phyloP scores from a whole-genome alignment of 2,329 filamentous ascomycete species.

The Diplodia seriata region DNA sequence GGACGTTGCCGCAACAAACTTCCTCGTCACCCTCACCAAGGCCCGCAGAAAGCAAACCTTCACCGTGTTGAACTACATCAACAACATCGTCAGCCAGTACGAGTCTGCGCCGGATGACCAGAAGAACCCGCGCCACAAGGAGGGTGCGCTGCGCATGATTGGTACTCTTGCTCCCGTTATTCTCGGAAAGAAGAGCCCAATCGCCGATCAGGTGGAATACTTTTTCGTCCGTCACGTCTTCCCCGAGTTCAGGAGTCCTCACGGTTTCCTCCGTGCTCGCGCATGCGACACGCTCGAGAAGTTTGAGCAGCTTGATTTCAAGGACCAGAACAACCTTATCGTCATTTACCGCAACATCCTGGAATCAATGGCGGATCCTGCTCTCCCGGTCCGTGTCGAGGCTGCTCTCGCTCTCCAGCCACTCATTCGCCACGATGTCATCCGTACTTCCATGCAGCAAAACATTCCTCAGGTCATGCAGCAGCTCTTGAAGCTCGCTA shows the following conservation, averaged over 20 bases:
- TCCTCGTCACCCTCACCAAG: conserved; percentile 93
- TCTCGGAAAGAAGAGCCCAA: conserved; percentile 96
- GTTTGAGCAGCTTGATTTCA: conserved; percentile 96
- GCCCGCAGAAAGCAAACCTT: conserved; percentile 94
- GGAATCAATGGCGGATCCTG: conserved; percentile 94
- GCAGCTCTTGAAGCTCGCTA: conserved; percentile 93
- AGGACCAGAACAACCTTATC: conserved; percentile 93
- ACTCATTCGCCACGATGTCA: conserved; percentile 92
- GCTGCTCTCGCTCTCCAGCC: conserved; percentile 93
- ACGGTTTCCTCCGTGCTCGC: conserved; percentile 90
- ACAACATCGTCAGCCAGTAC: conserved; percentile 91
- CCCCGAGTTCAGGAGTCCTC: conserved; percentile 91
- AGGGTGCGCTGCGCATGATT: conserved; percentile 96
- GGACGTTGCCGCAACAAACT: conserved; percentile 95
- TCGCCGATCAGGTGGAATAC: conserved; percentile 96
- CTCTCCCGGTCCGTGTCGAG: conserved; percentile 90
- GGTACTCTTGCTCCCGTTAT: conserved; percentile 93
- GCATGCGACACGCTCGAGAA: conserved; percentile 98
- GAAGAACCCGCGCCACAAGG: conserved; percentile 95
- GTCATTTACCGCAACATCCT: conserved; percentile 96
- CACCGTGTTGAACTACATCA: conserved; percentile 92
- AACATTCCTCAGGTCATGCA: conserved; percentile 99
- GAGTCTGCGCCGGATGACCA: conserved; percentile 82
- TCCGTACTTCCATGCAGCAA: conserved; percentile 93
- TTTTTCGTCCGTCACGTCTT: conserved; percentile 99